These are phyloP conservation scores for Cajanus cajan DNA, from an alignment of 306 rosid genomes.

Conservation along the genomic window DNA sequence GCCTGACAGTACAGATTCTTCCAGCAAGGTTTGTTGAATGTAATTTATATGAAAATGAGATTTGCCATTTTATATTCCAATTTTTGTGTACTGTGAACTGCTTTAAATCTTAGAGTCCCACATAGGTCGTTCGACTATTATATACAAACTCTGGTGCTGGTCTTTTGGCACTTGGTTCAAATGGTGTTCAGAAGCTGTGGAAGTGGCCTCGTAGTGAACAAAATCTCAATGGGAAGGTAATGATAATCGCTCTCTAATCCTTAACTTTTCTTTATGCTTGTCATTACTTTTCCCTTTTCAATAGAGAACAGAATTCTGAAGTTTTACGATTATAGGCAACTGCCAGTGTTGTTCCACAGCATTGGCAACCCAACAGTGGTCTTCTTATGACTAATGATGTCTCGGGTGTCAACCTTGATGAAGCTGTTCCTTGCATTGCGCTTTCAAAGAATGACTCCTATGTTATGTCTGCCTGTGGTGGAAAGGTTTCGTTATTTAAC, in stretches of 20 bases:
- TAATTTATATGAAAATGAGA: not conserved
- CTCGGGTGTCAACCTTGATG: constrained; percentile 83
- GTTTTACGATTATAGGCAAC: constrained; percentile 63
- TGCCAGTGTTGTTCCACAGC: constrained; percentile 74
- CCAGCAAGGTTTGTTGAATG: constrained; percentile 67
- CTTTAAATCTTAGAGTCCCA: not conserved
- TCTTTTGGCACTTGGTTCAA: constrained; percentile 85
- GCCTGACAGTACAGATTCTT: constrained; percentile 74
- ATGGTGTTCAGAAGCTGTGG: constrained; percentile 88
- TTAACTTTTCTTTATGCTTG: constrained; percentile 4
- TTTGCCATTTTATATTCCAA: constrained; percentile 12
- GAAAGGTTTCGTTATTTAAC: constrained; percentile 79
- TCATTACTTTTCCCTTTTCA: not conserved
- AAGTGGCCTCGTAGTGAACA: constrained; percentile 80
- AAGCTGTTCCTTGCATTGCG: constrained; percentile 83
- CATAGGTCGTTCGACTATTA: constrained; percentile 74
- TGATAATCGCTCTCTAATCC: not conserved
- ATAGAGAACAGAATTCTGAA: constrained; percentile 42
- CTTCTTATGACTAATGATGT: constrained; percentile 81
- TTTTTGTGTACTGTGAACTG: constrained; percentile 16
- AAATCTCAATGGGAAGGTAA: constrained; percentile 74
- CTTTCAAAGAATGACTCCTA: constrained; percentile 87
- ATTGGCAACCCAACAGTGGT: constrained; percentile 90
- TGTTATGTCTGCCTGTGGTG: constrained; percentile 87
- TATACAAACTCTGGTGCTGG: constrained; percentile 79